Conservation (phyloP, 768 basidiomycete genomes). For the Lenzites betulinus region DNA sequence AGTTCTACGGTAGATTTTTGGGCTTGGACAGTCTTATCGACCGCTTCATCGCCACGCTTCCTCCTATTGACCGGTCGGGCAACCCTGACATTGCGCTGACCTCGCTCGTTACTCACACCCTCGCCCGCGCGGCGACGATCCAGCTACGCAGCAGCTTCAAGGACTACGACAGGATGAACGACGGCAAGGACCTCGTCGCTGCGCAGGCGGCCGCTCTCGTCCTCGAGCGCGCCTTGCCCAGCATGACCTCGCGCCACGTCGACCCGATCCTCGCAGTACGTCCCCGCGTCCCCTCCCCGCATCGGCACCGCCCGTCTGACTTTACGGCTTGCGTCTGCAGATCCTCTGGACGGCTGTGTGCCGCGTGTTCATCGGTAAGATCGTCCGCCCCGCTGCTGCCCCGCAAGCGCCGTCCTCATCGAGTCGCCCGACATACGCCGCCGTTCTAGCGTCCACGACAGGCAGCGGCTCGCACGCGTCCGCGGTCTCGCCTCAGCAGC, state of each 20-base stretch:
- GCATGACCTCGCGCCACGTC: constrained; percentile 2
- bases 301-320: neutral
- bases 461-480: neutral
- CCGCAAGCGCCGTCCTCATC: constrained; percentile 12
- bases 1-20: constrained; percentile 20
- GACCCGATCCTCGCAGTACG: constrained; percentile 26
- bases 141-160: constrained; percentile 53
- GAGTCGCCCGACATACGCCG: constrained; percentile 6
- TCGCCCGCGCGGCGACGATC: constrained; percentile 51
- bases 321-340: neutral
- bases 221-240: constrained; percentile 5
- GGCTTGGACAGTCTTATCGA: constrained; percentile 26
- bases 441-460: constrained; percentile 6
- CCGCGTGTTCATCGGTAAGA: constrained; percentile 25
- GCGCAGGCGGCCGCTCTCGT: constrained; percentile 13
- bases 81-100: constrained; percentile 9
- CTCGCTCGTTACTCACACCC: constrained; percentile 45
- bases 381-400: constrained; percentile 4
- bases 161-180: constrained; percentile 34
- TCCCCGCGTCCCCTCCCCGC: neutral
- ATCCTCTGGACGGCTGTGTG: constrained; percentile 25
- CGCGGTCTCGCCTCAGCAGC: too few species aligned
- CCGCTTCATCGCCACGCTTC: constrained; percentile 25
- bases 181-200: constrained; percentile 25
- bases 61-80: constrained; percentile 17